Evolutionary conservation across 805 yeast species (phyloP), one percentile per base, ranked within the genome.

Genomic region (Ogataea pini): DNA sequence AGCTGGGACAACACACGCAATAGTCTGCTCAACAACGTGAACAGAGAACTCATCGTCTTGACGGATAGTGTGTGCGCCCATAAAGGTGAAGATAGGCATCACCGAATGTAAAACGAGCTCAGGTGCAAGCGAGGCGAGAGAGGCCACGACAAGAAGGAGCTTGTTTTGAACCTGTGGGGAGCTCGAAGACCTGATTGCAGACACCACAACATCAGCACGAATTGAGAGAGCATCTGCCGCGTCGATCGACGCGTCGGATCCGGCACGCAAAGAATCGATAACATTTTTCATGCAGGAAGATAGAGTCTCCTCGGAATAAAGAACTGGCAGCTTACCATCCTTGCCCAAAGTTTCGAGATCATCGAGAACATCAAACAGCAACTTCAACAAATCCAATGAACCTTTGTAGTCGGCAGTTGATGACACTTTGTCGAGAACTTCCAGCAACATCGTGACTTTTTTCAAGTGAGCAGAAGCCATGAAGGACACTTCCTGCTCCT

Each of bases 31-130:
- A 53, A 94, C 89, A 38, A 91, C 97, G 56, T 87, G 87, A 27
- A 86, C 86, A 0, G 97, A 89, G 62, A 88, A 92, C 63, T 89
- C 97, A 67, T 94, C 98, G 66, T 94, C 99, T 69, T 94, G 97
- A 61, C 96, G 85, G 44, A 94, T 80, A 12, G 97, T 91, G 61
- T 90, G 96, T 10, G 98, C 96, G 50, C 99, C 99, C 98, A 94
- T 94, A 60, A 94, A 94, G 1, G 99, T 94, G 73, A 94, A 94
- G 44, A 94, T 92, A n/a, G 99, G 99, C 99, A 94, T 94, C 7
- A 94, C 96, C 2, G 97, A 87, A 69, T 94, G 98, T 46, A 94
- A 72, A 24, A 94, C 90, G 25, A 86, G 80, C 61, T 92, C 97
- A 7, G 98, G 97, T 10, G 92, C 87, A 47, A 94, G 70, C 0